Evolutionary conservation across 768 basidiomycete species (phyloP), one percentile per base, ranked within the genome.

Genomic region (Brasilioporus rufonigricans): DNA sequence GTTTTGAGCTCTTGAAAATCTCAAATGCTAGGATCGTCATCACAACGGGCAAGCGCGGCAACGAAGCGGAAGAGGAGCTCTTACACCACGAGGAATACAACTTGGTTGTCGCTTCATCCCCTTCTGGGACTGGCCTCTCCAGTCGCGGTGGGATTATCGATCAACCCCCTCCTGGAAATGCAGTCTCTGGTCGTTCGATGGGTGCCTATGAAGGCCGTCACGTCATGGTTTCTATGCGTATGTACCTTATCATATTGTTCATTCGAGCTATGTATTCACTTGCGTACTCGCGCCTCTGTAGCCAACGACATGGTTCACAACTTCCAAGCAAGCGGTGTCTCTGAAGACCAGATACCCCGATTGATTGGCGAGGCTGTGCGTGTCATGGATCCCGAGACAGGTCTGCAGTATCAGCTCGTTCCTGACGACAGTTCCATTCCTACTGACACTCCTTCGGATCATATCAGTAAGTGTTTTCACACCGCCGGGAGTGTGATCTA

Each of bases 351-450:
- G 24, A 58, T 58, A 6, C 48, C 57, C 10, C 53, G 50, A 32
- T 47, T 43, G 31, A 18, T 58, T 27, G 6, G 44, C 36, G 53
- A 47, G 39, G 48, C 43, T 5, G 14, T 58, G 39, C 49, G 21
- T 32, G 45, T 44, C 18, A 9, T 45, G 29, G 57, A 58, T 29
- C 49, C 44, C 10, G 8, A 26, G 45, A 48, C 55, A 27, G 57
- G 55, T 48, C 55, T 31, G 6, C 57, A 39, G 29, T 58, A 57
- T 31, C 35, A 38, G 35, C 54, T 58, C 8, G 49, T 58, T 26
- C 57, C 54, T 11, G 33, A 50, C 27, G n/a, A 18, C 24, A 36
- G 27, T 33, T 12, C 31, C 5, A 10, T 11, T 11, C 14, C 14
- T 14, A 11, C 29, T 5, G 11, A 11, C 29, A 31, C 33, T 11